Base-by-base conservation (phyloP, 1,139 yeast species). In the Lodderomyces pseudojiufengensis region DNA sequence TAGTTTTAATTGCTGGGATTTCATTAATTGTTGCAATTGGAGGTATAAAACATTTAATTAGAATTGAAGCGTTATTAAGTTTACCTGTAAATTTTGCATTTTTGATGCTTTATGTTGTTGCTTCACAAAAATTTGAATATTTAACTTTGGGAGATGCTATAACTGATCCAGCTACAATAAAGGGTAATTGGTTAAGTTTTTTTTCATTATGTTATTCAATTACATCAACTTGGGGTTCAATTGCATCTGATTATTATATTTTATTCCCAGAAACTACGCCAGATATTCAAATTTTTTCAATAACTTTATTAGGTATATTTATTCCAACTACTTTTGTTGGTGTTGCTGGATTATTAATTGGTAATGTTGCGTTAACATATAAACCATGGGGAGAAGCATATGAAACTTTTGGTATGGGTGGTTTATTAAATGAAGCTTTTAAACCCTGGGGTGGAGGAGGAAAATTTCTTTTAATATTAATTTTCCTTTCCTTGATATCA, bases 171-270 rank as follows among this genome's bases (percentile, higher is more conserved):
- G 55, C 60, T 8, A 63, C 72, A 3, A 42, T 53, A 9, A 67
- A 70, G 34, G 95, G 95, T 7, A 76, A 78, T 53, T 78, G 86
- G 76, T 57, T 87, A 22, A 75, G 87, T 12, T 84, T 79, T 55
- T 85, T 86, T 52, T 76, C 90, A 1, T 65, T 86, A 33, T 71
- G 83, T 25, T 85, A 84, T 52, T 82, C 95, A 23, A 79, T 83
- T 31, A 86, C 96, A 3, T 76, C 90, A 1, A 85, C 95, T 1
- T 88, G 96, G 96, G 94, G 95, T 25, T 83, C 92, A 4, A 76
- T 84, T 42, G 85, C 95, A 1, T 73, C 92, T 1, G 97, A 88
- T 58, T 88, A 87, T 57, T 85, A 84, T 55, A 78, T 87, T 35
- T 67, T 85, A 37, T 80, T 87, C 53, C 95, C 96, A 0, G 95